Conservation (phyloP, 148 eudicot species). For the Chenopodium album region DNA sequence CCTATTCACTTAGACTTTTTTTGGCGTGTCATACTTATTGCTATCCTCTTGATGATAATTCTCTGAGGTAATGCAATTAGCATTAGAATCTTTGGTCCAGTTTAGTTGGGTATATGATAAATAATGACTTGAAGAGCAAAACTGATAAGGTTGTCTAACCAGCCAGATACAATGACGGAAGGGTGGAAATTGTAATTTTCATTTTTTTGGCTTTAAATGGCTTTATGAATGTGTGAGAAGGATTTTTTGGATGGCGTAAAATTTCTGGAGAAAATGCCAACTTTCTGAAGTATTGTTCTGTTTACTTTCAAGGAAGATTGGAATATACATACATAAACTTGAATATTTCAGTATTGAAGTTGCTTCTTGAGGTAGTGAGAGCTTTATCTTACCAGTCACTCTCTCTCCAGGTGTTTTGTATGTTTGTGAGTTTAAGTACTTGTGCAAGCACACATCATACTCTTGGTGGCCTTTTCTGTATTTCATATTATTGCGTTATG, state of each 20-base stretch:
- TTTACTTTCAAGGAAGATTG: not conserved
- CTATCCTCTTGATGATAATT: not conserved
- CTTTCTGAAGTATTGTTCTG: not conserved
- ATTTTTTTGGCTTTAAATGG: not conserved
- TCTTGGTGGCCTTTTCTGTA: not conserved
- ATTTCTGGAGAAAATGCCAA: not conserved
- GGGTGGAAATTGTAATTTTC: not conserved
- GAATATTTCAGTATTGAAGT: not conserved
- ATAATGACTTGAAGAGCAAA: too few species aligned
- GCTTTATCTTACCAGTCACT: not conserved
- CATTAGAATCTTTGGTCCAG: too few species aligned
- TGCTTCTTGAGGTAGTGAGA: not conserved
- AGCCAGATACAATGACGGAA: not conserved
- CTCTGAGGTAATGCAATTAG: not conserved
- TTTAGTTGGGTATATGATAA: too few species aligned
- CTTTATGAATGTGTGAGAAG: not conserved
- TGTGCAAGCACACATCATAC: not conserved
- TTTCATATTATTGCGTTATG: not conserved
- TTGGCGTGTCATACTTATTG: not conserved
- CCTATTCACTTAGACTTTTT: not conserved
- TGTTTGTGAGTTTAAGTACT: not conserved
- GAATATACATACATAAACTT: not conserved
- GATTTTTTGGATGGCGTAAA: not conserved
- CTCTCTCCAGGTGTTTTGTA: not conserved
- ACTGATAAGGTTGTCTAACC: not conserved